Percentiles rank a stretch among this genome's conserved stretches.
phyloP scores from a whole-genome alignment of 208 protist genomes.

The Leishmania amazonensis region DNA sequence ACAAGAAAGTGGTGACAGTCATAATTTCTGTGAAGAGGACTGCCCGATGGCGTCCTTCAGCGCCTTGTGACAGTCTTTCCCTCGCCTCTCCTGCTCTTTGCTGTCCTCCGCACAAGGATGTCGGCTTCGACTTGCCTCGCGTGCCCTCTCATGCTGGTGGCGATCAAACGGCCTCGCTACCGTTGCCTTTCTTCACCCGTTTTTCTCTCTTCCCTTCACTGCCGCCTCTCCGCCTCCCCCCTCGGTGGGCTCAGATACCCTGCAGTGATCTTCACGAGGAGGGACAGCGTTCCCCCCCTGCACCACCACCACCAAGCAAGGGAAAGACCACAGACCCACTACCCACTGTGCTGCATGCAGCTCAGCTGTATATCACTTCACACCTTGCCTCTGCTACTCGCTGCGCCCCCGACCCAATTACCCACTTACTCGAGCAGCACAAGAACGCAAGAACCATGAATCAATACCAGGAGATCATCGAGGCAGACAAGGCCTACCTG shows the following conservation, averaged over 20 bases:
- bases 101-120: background rate
- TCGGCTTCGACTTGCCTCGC: background rate
- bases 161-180: background rate
- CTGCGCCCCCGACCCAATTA: background rate
- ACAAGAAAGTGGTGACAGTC: background rate
- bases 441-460: constrained; percentile 6
- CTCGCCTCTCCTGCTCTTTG: background rate
- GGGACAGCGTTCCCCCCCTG: background rate
- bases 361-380: background rate
- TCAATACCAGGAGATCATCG: constrained; percentile 23
- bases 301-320: background rate
- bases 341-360: background rate
- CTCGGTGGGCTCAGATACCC: background rate
- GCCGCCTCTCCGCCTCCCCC: background rate
- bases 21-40: background rate
- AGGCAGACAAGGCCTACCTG: constrained; percentile 54
- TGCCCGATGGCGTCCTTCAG: background rate
- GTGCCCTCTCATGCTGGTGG: background rate
- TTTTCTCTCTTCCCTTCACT: background rate
- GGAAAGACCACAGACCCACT: background rate
- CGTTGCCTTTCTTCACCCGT: background rate
- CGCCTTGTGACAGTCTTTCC: background rate
- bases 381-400: background rate
- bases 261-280: background rate
- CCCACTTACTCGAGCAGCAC: background rate